Evolutionary conservation across 2,329 filamentous ascomycete species (phyloP).

Genomic region (Phaeosphaeria sp.): DNA sequence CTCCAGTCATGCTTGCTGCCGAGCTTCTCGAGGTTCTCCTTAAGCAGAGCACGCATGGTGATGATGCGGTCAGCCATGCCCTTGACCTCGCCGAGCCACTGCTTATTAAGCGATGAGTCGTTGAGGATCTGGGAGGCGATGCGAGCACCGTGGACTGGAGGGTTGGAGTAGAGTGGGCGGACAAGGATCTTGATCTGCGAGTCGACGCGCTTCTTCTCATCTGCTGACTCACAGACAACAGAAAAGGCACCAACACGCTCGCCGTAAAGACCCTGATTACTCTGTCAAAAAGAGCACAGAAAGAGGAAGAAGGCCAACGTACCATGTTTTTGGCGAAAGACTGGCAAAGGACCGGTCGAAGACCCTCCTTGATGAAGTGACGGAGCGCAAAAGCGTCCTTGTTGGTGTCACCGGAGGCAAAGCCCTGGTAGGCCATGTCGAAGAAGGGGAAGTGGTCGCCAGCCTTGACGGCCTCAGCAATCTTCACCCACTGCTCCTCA

Average conservation of each 20-base stretch:
- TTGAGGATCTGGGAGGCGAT: constrained; percentile 93
- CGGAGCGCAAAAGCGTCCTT: constrained; percentile 92
- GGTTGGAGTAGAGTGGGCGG: constrained; percentile 97
- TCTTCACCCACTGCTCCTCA: constrained; percentile 88
- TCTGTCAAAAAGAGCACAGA: background rate
- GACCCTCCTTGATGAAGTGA: constrained; percentile 91
- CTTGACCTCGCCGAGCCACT: constrained; percentile 98
- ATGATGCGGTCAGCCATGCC: constrained; percentile 99
- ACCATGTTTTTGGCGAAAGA: constrained; percentile 99
- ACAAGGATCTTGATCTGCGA: constrained; percentile 99
- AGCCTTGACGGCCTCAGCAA: constrained; percentile 84
- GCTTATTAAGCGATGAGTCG: constrained; percentile 80
- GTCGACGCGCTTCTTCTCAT: constrained; percentile 94
- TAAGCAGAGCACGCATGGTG: constrained; percentile 92
- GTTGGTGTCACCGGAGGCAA: constrained; percentile 90
- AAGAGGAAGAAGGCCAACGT: constrained; percentile 29
- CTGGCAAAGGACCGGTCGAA: constrained; percentile 86
- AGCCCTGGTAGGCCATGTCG: constrained; percentile 99
- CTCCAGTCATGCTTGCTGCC: constrained; percentile 98
- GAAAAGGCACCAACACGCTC: constrained; percentile 98
- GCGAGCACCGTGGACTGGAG: constrained; percentile 93
- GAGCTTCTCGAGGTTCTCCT: constrained; percentile 92
- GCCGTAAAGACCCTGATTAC: constrained; percentile 83
- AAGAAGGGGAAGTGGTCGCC: constrained; percentile 94
- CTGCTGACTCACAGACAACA: constrained; percentile 80